Conservation (phyloP, 1,139 yeast genomes). For the Blastobotrys persicus region DNA sequence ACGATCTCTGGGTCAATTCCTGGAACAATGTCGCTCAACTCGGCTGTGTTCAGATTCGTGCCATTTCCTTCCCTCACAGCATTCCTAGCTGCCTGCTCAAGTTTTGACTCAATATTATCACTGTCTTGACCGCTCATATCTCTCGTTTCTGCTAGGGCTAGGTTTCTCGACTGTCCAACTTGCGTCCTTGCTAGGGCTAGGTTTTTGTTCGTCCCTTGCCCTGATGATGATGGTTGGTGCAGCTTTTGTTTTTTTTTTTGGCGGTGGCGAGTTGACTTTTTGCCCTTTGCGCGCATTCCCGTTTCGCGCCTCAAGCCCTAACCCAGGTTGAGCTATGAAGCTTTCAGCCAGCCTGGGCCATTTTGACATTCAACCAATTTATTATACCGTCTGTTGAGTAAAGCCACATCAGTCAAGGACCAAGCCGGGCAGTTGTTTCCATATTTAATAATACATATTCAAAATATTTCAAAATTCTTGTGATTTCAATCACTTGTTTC, state of each 20-base stretch:
- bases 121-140: slow-evolving; percentile 1
- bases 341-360: background rate
- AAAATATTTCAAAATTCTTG: too few species aligned
- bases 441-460: too few species aligned
- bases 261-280: background rate
- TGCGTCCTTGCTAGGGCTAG: slow-evolving; percentile 5
- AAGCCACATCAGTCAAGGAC: too few species aligned
- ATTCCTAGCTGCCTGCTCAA: slow-evolving; percentile 3
- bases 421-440: too few species aligned
- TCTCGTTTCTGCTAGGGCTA: background rate
- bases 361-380: too few species aligned
- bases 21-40: slow-evolving; percentile 23
- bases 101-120: slow-evolving; percentile 6
- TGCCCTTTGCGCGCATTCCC: background rate
- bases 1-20: slow-evolving; percentile 38
- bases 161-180: background rate
- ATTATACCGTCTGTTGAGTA: too few species aligned
- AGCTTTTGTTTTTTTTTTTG: too few species aligned
- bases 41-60: background rate
- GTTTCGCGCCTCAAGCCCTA: background rate
- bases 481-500: too few species aligned
- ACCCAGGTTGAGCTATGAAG: background rate
- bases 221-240: background rate
- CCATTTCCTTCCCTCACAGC: slow-evolving; percentile 1
- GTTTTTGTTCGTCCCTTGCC: background rate